Percentiles rank a stretch among this genome's conserved stretches.
phyloP scores from a whole-genome alignment of 768 basidiomycete species.

The Harrya chromipes region DNA sequence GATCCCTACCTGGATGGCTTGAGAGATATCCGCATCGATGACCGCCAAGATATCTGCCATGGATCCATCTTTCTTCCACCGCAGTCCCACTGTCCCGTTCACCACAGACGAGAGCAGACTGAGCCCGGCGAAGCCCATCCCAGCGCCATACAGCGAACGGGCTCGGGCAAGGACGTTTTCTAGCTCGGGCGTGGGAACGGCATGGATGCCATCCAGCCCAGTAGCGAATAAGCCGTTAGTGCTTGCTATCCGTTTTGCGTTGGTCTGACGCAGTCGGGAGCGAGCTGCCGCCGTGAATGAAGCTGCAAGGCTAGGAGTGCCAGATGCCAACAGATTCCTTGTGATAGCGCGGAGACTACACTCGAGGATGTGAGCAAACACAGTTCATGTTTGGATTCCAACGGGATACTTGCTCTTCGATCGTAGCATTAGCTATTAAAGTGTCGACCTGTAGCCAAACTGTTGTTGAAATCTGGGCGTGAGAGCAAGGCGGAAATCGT shows the following conservation, averaged over 20 bases:
- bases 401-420: constrained; percentile 59
- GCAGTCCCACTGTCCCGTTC: constrained; percentile 54
- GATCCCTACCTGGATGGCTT: constrained; percentile 63
- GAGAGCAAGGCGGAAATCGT: constrained; percentile 1
- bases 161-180: constrained; percentile 52
- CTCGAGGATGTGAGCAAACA: constrained; percentile 12
- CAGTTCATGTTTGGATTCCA: constrained; percentile 4
- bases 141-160: constrained; percentile 72
- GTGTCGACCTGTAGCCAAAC: constrained; percentile 49
- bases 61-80: constrained; percentile 60
- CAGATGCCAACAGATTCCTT: constrained; percentile 65
- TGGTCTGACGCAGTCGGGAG: constrained; percentile 52
- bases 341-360: constrained; percentile 72
- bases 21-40: constrained; percentile 75
- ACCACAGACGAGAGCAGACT: constrained; percentile 56
- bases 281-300: constrained; percentile 67
- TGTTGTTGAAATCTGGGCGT: neutral
- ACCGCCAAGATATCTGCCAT: constrained; percentile 58
- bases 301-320: constrained; percentile 56
- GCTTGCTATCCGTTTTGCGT: constrained; percentile 34
- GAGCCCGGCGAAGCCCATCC: constrained; percentile 72
- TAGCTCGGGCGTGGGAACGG: constrained; percentile 51
- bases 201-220: constrained; percentile 38
- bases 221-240: constrained; percentile 46
- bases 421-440: constrained; percentile 69